A percentile compares a stretch with the other conserved stretches of the same genome.
phyloP scores from a whole-genome alignment of 2,329 filamentous ascomycete genomes.

The Lojkania enalia region DNA sequence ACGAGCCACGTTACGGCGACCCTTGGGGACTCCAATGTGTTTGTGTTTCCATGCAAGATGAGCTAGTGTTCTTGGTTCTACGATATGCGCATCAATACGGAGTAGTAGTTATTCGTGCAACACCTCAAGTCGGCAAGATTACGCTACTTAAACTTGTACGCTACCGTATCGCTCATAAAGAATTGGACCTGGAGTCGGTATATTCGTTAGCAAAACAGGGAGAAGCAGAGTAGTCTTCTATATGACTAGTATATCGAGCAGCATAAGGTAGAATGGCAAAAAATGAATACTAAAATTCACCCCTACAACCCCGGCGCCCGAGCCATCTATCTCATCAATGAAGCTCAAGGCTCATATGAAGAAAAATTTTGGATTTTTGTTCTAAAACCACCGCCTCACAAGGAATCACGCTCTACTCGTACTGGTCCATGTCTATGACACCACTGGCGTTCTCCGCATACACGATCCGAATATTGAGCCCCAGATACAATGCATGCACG shows the following conservation, averaged over 20 bases:
- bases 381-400: constrained; percentile 2
- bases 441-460: not conserved
- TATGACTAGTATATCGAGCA: not conserved
- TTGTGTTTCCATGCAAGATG: not conserved
- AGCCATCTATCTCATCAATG: constrained; percentile 10
- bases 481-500: constrained; percentile 2
- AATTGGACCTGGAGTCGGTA: constrained; percentile 5
- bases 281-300: constrained; percentile 3
- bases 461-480: constrained; percentile 3
- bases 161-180: constrained; percentile 3
- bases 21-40: not conserved
- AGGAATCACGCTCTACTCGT: not conserved
- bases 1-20: not conserved
- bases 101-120: constrained; percentile 10
- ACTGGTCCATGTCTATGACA: constrained; percentile 3
- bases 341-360: constrained; percentile 11
- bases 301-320: constrained; percentile 6
- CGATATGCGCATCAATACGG: not conserved
- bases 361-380: constrained; percentile 3
- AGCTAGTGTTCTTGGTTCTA: not conserved
- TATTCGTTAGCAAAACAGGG: constrained; percentile 1
- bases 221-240: not conserved
- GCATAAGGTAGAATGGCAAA: not conserved
- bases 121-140: constrained; percentile 7
- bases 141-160: constrained; percentile 6